These are phyloP conservation scores for Irpex sp. DNA, from an alignment of 1,284 basidiomycete species.

Conservation along the genomic window DNA sequence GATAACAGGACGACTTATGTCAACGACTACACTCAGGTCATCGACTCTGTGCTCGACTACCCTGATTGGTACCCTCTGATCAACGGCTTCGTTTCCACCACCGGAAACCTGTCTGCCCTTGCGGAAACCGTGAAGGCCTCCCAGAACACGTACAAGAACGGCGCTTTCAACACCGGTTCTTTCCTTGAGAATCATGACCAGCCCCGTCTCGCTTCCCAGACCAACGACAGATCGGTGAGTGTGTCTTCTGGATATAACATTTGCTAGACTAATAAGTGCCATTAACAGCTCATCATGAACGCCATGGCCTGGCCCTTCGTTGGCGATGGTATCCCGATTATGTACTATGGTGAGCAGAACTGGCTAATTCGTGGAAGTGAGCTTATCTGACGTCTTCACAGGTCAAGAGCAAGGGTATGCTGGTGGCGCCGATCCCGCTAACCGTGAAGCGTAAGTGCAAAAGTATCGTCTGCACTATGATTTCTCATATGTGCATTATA, in stretches of 20 bases:
- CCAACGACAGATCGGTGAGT: slow-evolving; percentile 54
- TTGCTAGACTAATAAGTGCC: slow-evolving; percentile 18
- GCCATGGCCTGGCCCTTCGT: slow-evolving; percentile 35
- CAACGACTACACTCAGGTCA: slow-evolving; percentile 27
- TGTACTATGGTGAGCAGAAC: slow-evolving; percentile 60
- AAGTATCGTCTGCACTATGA: slow-evolving; percentile 3
- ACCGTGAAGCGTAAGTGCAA: slow-evolving; percentile 54
- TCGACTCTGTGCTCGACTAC: slow-evolving; percentile 68
- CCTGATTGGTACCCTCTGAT: slow-evolving; percentile 66
- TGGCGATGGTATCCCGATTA: slow-evolving; percentile 62
- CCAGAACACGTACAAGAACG: slow-evolving; percentile 44
- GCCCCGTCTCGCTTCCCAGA: slow-evolving; percentile 63
- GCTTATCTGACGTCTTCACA: neutral
- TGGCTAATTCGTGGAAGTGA: neutral
- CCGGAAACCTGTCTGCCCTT: slow-evolving; percentile 54
- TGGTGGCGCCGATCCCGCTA: slow-evolving; percentile 36
- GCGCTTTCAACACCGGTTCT: slow-evolving; percentile 44
- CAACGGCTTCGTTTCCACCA: slow-evolving; percentile 58
- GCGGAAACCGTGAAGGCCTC: slow-evolving; percentile 46
- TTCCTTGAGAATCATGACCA: slow-evolving; percentile 85
- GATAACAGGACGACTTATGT: slow-evolving; percentile 49
- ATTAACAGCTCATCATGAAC: slow-evolving; percentile 22
- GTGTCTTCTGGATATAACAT: slow-evolving; percentile 2
- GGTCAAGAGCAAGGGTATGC: slow-evolving; percentile 28
- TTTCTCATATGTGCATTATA: slow-evolving; percentile 18